Conservation (phyloP, 768 basidiomycete species). For the Tulasnella sp. region DNA sequence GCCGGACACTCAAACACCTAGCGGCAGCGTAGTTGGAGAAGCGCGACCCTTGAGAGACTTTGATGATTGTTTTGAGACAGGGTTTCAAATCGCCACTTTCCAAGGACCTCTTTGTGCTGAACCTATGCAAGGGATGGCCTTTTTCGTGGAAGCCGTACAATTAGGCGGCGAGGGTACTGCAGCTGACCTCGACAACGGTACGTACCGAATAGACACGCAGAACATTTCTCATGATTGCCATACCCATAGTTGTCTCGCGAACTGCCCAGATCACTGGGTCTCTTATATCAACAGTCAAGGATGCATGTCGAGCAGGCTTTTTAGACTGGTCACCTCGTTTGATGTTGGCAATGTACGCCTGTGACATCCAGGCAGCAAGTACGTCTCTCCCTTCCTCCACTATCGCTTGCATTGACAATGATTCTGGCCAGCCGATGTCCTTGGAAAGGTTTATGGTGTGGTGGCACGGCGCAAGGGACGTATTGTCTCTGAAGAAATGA, state of each 20-base stretch:
- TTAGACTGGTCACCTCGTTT: conserved; percentile 96
- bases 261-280: conserved; percentile 82
- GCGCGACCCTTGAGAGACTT: conserved; percentile 38
- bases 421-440: conserved; percentile 61
- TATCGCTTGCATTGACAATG: not conserved
- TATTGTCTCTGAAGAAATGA: conserved; percentile 97
- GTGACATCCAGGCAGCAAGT: conserved; percentile 98
- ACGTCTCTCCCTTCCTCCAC: conserved; percentile 26
- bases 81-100: conserved; percentile 88
- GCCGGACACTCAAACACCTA: conserved; percentile 3
- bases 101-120: conserved; percentile 94
- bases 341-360: conserved; percentile 97
- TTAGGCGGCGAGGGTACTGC: conserved; percentile 43
- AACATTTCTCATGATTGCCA: not conserved
- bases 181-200: conserved; percentile 50
- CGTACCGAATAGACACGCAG: conserved; percentile 20
- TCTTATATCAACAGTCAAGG: conserved; percentile 74
- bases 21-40: conserved; percentile 5
- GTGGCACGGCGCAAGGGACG: conserved; percentile 82
- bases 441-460: conserved; percentile 95
- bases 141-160: conserved; percentile 68
- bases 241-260: conserved; percentile 54
- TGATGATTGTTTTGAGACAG: conserved; percentile 74
- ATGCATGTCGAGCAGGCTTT: conserved; percentile 78
- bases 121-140: conserved; percentile 86